Percentiles rank a stretch among this genome's conserved stretches.
Evolutionary conservation across 2,329 filamentous ascomycete genomes (phyloP).

Genomic region (Colletotrichum destructivum): DNA sequence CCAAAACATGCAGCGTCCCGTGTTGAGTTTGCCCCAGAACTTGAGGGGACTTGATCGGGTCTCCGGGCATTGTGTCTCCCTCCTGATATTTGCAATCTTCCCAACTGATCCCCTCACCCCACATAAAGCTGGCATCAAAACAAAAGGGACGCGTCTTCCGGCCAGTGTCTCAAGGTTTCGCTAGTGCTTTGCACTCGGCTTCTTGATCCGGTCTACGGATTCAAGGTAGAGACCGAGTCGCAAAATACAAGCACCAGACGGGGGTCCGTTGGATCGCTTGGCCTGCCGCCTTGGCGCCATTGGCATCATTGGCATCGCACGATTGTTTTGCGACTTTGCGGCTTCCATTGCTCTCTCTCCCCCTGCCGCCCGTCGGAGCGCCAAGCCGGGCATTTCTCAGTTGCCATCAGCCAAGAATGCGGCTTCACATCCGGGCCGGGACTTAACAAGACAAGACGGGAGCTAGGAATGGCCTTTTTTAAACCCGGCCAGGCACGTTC

Average conservation of each 20-base stretch:
- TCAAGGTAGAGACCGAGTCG: not conserved
- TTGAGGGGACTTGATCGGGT: too few relatives aligned
- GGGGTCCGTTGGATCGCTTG: not conserved
- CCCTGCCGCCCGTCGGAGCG: constrained; percentile 1
- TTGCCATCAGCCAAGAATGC: constrained; percentile 14
- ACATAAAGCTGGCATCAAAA: not conserved
- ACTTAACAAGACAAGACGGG: not conserved
- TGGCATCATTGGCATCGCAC: not conserved
- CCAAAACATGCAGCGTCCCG: too few relatives aligned
- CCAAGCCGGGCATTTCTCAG: constrained; percentile 12
- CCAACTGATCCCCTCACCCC: not conserved
- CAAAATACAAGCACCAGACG: not conserved
- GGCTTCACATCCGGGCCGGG: constrained; percentile 11
- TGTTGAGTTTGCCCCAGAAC: too few relatives aligned
- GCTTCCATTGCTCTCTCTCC: not conserved
- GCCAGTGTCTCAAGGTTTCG: not conserved
- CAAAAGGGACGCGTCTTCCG: not conserved
- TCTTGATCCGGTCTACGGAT: not conserved
- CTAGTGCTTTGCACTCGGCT: too few relatives aligned
- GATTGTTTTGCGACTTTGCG: not conserved
- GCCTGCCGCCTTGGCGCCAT: constrained; percentile 5
- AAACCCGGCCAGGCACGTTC: not conserved
- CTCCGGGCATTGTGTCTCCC: not conserved
- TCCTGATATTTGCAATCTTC: not conserved
- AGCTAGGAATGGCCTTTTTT: not conserved